Base-by-base conservation (phyloP, 1,139 yeast species). In the Taphrina wiesneri region DNA sequence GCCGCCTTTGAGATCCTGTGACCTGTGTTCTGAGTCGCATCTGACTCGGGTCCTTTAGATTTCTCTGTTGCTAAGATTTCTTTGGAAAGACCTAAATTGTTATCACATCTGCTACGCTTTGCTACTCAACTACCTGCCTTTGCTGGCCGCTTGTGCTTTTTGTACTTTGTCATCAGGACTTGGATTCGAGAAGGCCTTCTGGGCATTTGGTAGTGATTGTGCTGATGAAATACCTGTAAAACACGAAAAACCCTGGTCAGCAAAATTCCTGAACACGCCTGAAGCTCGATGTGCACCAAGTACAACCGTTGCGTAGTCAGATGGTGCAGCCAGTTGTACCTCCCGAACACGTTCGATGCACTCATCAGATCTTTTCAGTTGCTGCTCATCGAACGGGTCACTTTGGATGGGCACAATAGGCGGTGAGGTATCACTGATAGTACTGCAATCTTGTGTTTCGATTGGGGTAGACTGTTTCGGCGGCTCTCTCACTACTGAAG, bases 151-250 rank as follows among this genome's bases (percentile, higher is more conserved):
- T 19, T 51, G 60, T n/a, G 64, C 64, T 17, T 49, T 36, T 62
- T 83, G 74, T 9, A 88, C 82, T 64, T 81, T 77, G 73, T 90
- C 97, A 77, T 91, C 98, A 1, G 97, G 97, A 72, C 96, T 88
- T 15, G 91, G 92, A 68, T 81, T 78, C 23, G 77, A 75, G 73
- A 91, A 91, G 3, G 57, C 34, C 30, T 26, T 23, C 43, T 60
- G 51, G 69, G 86, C 88, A 52, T 79, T 74, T 56, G 81, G 78
- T 6, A 83, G 83, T 73, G 82, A 81, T 69, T 78, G 61, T 26
- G 78, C 63, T 75, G n/a, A n/a, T n/a, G 75, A 70, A 74, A 75
- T 41, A 47, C 71, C 70, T 65, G 76, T 73, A 56, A 73, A 65
- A 69, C 66, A 72, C 59, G 71, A 66, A 46, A 69, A 57, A 15